phyloP scores from a whole-genome alignment of 2,329 filamentous ascomycete genomes.

The Emericellopsis cladophorae region DNA sequence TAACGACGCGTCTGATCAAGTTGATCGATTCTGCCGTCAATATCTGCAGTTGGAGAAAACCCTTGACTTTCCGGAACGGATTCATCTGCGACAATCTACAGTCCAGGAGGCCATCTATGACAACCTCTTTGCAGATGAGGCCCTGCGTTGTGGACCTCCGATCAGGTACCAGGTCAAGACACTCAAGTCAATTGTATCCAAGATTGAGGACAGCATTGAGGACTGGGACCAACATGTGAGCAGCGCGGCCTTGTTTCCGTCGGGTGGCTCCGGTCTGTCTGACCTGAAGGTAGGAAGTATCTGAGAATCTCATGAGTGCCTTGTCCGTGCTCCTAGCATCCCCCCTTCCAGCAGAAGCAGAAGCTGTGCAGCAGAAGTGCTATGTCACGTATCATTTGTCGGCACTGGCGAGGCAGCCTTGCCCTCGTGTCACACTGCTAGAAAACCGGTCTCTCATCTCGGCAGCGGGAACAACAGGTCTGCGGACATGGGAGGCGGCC shows the following conservation, averaged over 20 bases:
- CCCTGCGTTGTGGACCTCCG: slow-evolving; percentile 46
- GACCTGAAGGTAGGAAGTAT: slow-evolving; percentile 53
- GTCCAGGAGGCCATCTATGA: slow-evolving; percentile 57
- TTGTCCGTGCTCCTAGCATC: slow-evolving; percentile 53
- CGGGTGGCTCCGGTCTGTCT: slow-evolving; percentile 7
- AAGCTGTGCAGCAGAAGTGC: slow-evolving; percentile 57
- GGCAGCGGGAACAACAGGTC: slow-evolving; percentile 59
- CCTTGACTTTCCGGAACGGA: slow-evolving; percentile 49
- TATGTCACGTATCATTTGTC: slow-evolving; percentile 60
- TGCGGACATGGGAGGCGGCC: slow-evolving; percentile 72
- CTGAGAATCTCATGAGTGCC: slow-evolving; percentile 62
- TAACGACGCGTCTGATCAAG: slow-evolving; percentile 5
- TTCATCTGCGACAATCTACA: slow-evolving; percentile 42
- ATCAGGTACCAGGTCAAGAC: slow-evolving; percentile 57
- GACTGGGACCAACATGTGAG: slow-evolving; percentile 85
- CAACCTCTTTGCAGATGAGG: slow-evolving; percentile 50
- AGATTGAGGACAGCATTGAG: slow-evolving; percentile 61
- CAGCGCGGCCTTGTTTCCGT: slow-evolving; percentile 5
- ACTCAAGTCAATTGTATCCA: slow-evolving; percentile 58
- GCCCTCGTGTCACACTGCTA: slow-evolving; percentile 42
- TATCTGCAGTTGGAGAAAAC: slow-evolving; percentile 63
- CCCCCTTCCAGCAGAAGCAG: slow-evolving; percentile 49
- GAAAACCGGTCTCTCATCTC: slow-evolving; percentile 60
- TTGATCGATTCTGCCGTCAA: slow-evolving; percentile 53
- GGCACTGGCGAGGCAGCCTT: slow-evolving; percentile 10